Conservation (phyloP, 495 filamentous ascomycete genomes). For the Penicillium parvum region DNA sequence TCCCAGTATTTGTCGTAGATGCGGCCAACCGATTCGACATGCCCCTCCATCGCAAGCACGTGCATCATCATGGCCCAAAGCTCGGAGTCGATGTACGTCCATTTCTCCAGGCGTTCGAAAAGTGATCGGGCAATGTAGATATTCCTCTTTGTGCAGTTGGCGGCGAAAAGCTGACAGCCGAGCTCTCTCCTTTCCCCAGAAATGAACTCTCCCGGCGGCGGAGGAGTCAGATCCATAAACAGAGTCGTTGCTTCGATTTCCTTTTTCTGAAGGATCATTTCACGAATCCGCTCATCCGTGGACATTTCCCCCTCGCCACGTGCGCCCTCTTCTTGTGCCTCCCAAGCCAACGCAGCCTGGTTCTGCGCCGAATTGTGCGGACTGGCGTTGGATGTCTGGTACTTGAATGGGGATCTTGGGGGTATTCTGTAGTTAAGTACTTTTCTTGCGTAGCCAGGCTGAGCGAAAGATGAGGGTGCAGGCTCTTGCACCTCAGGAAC, state of each 20-base stretch:
- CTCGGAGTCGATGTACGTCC: constrained; percentile 27
- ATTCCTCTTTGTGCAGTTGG: constrained; percentile 39
- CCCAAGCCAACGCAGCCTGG: constrained; percentile 9
- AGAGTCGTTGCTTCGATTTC: constrained; percentile 40
- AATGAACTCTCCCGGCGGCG: constrained; percentile 12
- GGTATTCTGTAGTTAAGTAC: background rate
- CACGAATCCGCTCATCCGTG: constrained; percentile 11
- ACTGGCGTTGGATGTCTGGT: too few relatives aligned
- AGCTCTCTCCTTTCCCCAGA: constrained; percentile 31
- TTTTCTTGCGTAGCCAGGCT: too few relatives aligned
- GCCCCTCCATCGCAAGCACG: constrained; percentile 36
- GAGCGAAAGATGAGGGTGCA: too few relatives aligned
- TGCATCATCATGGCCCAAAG: constrained; percentile 42
- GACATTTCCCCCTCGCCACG: constrained; percentile 2
- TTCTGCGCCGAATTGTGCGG: constrained; percentile 8
- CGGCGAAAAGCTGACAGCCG: constrained; percentile 28
- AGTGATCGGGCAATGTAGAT: constrained; percentile 37
- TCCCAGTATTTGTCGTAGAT: constrained; percentile 31
- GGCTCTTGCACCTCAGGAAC: background rate
- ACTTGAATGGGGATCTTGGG: too few relatives aligned
- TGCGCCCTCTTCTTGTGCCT: constrained; percentile 7
- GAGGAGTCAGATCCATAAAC: constrained; percentile 28
- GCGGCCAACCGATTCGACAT: constrained; percentile 35
- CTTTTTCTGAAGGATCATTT: constrained; percentile 16
- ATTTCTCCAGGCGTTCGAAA: constrained; percentile 34